Conservation (phyloP, 208 protist species). For the Trypanosoma grayi region DNA sequence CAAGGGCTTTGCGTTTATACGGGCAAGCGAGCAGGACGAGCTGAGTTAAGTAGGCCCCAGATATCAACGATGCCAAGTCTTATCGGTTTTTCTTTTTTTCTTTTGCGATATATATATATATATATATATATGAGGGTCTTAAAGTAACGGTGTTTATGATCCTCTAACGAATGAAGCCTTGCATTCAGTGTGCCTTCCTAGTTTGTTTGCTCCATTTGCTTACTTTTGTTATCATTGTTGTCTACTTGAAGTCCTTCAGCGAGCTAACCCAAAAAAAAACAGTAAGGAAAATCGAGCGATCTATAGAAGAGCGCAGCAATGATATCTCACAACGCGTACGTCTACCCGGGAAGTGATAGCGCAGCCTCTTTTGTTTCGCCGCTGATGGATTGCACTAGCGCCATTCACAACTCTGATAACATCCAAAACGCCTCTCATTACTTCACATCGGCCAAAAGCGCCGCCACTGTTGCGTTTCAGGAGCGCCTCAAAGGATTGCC, state of each 20-base stretch:
- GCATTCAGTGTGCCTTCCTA: too few relatives aligned
- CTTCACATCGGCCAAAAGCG: background rate
- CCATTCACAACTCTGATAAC: conserved; percentile 76
- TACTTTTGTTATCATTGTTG: too few relatives aligned
- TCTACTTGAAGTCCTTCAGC: too few relatives aligned
- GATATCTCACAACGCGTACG: conserved; percentile 8
- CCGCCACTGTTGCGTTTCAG: background rate
- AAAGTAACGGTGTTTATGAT: too few relatives aligned
- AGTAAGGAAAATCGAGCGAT: background rate
- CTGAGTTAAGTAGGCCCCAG: too few relatives aligned
- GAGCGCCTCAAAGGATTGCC: conserved; percentile 3
- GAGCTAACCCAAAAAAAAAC: background rate
- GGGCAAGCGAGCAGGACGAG: too few relatives aligned
- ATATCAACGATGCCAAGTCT: too few relatives aligned
- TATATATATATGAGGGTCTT: conserved; percentile 1
- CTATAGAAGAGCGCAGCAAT: background rate
- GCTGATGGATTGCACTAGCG: conserved; percentile 74
- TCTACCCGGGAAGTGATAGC: background rate
- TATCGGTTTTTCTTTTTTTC: conserved; percentile 3
- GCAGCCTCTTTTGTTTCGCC: conserved; percentile 19
- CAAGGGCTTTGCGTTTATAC: background rate
- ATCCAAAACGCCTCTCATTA: conserved; percentile 33
- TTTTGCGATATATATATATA: conserved; percentile 1
- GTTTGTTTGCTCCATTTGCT: too few relatives aligned
- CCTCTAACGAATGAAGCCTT: too few relatives aligned